A percentile compares a stretch with the other conserved stretches of the same genome.
Conservation (phyloP, 2,329 filamentous ascomycete genomes). For the Penicillium sp. region DNA sequence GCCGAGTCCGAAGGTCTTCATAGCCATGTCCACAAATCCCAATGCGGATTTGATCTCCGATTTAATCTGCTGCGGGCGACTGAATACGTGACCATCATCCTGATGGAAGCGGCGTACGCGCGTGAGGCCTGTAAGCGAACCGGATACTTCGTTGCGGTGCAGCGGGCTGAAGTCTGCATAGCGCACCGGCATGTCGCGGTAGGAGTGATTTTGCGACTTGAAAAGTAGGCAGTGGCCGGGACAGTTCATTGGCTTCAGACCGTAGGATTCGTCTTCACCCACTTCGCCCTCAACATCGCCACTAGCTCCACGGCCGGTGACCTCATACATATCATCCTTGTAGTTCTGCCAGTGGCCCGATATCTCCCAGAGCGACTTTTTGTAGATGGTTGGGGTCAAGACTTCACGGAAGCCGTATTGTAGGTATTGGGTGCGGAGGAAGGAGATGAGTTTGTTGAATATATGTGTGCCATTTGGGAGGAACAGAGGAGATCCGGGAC, state of each 20-base stretch:
- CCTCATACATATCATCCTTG: slow-evolving; percentile 87
- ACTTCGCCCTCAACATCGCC: slow-evolving; percentile 47
- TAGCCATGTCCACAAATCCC: slow-evolving; percentile 71
- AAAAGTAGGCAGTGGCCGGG: slow-evolving; percentile 86
- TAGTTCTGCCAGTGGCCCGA: slow-evolving; percentile 89
- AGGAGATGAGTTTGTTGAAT: slow-evolving; percentile 79
- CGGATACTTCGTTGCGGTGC: slow-evolving; percentile 83
- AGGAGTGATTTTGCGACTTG: slow-evolving; percentile 68
- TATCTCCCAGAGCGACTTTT: slow-evolving; percentile 79
- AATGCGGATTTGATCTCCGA: slow-evolving; percentile 72
- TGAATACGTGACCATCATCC: slow-evolving; percentile 90
- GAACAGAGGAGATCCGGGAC: slow-evolving; percentile 82
- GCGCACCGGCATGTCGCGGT: slow-evolving; percentile 77
- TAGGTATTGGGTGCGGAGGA: slow-evolving; percentile 79
- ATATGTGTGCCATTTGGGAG: slow-evolving; percentile 77
- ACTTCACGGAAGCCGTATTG: slow-evolving; percentile 86
- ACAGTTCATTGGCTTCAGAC: slow-evolving; percentile 91
- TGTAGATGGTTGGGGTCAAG: slow-evolving; percentile 87
- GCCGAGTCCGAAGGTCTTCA: slow-evolving; percentile 67
- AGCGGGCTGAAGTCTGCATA: slow-evolving; percentile 85
- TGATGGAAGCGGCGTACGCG: slow-evolving; percentile 85
- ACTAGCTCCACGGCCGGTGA: slow-evolving; percentile 55
- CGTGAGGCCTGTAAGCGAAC: slow-evolving; percentile 76
- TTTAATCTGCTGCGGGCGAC: slow-evolving; percentile 71
- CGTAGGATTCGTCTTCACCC: slow-evolving; percentile 70